Base-by-base conservation (phyloP, 139 green algal genomes). In the Chlamydomonas applanata region DNA sequence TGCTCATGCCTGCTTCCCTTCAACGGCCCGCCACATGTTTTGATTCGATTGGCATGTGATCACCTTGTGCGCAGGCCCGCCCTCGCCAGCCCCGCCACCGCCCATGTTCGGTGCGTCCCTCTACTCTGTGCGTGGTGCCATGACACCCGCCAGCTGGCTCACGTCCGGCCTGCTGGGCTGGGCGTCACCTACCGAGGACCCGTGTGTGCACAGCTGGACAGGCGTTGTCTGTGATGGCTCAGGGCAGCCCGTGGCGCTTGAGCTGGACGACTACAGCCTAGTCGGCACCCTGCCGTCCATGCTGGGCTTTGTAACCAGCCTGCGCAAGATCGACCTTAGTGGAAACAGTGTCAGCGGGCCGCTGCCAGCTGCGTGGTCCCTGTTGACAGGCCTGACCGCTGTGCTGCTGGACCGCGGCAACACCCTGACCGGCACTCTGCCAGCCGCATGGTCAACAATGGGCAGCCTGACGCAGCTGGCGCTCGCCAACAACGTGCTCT, bases 341-440 rank as follows among this genome's bases (percentile, higher is more conserved):
- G 40, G 40, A 7, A 49, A 49, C 11, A 11, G 7, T 7, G 11
- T 49, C 40, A 11, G 7, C 11, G 40, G 40, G 24, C 49, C 67
- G 46, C 67, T 73, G 67, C 67, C 69, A 0, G 9, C 53, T 25
- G 14, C 13, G 19, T 75, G 70, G 70, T 49, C n/a, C 4, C 9
- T 36, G 17, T 34, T 75, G 22, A 19, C n/a, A 1, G 56, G 24
- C 0, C 35, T 75, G 35, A 27, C n/a, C n/a, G 22, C 17, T 22
- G 53, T 75, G n/a, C 7, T 49, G 7, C 40, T 49, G 7, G 40
- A 49, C 40, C 22, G 4, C 30, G 29, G 52, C 33, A 83, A 75
- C 4, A 22, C 30, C 0, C 57, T 83, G 5, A 75, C 29, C 14
- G 65, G 77, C 53, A 72, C 56, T 5, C 69, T 82, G 9, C 77